A percentile compares a stretch with the other conserved stretches of the same genome.
Evolutionary conservation across 2,329 filamentous ascomycete species (phyloP).

Genomic region (Pseudogymnoascus sp.): DNA sequence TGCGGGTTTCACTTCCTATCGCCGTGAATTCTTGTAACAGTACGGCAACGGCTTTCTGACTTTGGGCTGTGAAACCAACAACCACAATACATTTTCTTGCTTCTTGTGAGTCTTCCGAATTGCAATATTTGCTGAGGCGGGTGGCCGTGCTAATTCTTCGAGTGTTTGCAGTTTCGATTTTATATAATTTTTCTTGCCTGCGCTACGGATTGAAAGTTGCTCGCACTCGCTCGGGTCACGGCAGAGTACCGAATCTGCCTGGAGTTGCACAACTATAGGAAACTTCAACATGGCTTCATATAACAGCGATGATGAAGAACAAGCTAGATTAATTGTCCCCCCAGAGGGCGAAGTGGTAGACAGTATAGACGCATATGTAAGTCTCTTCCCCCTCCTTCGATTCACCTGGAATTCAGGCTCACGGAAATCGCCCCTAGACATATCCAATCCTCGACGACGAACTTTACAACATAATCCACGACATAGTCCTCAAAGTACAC

Average conservation of each 20-base stretch:
- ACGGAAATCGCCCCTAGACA: conserved; percentile 35
- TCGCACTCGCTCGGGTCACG: not conserved
- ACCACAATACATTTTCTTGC: not conserved
- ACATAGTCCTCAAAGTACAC: conserved; percentile 65
- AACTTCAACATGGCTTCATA: not conserved
- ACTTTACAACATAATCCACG: conserved; percentile 68
- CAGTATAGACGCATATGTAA: conserved; percentile 51
- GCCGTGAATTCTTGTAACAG: not conserved
- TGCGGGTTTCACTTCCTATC: not conserved
- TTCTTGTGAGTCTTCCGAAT: not conserved
- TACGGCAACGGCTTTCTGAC: conserved; percentile 9
- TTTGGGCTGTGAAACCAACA: not conserved
- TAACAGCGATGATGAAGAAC: conserved; percentile 10
- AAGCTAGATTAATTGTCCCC: conserved; percentile 42
- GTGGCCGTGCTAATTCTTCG: not conserved
- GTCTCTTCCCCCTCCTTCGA: conserved; percentile 21
- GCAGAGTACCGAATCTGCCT: not conserved
- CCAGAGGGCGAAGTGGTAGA: conserved; percentile 35
- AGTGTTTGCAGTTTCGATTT: not conserved
- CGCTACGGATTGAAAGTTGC: not conserved
- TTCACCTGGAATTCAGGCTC: not conserved
- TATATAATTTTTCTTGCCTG: not conserved
- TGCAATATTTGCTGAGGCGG: not conserved
- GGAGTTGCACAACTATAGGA: not conserved
- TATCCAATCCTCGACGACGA: conserved; percentile 64